A percentile compares a stretch with the other conserved stretches of the same genome.
Conservation (phyloP, 2,329 filamentous ascomycete genomes). For the Delphinella strobiligena region DNA sequence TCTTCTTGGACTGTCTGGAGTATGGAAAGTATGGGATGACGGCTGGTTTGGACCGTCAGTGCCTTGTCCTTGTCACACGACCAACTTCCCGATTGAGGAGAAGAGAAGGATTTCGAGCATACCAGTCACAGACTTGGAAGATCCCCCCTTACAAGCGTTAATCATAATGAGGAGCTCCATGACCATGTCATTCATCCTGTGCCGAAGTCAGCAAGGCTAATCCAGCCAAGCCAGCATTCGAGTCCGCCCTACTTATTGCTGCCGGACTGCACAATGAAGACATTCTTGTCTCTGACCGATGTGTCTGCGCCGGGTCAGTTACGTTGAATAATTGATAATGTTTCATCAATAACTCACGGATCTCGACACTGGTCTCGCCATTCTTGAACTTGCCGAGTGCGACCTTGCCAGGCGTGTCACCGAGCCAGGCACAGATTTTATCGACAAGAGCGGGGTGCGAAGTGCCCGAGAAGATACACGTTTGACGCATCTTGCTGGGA, state of each 20-base stretch:
- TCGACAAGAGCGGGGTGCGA: constrained; percentile 54
- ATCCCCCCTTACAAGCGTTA: constrained; percentile 93
- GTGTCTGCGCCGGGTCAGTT: constrained; percentile 26
- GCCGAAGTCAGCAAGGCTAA: constrained; percentile 15
- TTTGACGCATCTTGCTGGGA: constrained; percentile 52
- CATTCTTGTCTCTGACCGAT: constrained; percentile 90
- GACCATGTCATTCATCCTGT: constrained; percentile 86
- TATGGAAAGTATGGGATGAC: constrained; percentile 97
- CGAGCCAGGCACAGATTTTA: constrained; percentile 54
- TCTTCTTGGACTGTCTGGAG: constrained; percentile 98
- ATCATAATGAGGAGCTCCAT: constrained; percentile 99
- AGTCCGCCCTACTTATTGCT: constrained; percentile 51
- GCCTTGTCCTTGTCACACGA: too few relatives aligned
- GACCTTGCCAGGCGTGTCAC: constrained; percentile 46
- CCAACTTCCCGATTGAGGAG: background rate
- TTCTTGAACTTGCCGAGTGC: constrained; percentile 56
- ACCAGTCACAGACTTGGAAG: constrained; percentile 94
- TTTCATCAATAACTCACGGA: constrained; percentile 32
- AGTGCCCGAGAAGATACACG: constrained; percentile 55
- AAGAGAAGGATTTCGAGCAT: constrained; percentile 22
- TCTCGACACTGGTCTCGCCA: constrained; percentile 58
- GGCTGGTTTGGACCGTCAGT: too few relatives aligned
- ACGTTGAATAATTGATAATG: too few relatives aligned
- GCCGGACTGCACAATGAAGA: constrained; percentile 96
- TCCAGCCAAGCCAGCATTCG: constrained; percentile 4